These are phyloP conservation scores for Straminergon stramineum DNA, from an alignment of 225 moss, liverwort and hornwort species.

Conservation along the genomic window DNA sequence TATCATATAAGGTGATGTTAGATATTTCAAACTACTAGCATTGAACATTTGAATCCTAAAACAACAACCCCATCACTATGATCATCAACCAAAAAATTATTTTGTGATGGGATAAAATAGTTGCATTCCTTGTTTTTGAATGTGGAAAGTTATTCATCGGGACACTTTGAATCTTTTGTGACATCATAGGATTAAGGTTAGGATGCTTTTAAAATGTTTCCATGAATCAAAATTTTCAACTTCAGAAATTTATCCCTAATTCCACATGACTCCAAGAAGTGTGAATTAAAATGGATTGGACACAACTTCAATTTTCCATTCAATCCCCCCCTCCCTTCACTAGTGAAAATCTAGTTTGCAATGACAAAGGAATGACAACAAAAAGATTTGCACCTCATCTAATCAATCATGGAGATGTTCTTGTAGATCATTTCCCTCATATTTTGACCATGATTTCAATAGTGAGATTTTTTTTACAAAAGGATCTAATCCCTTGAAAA, in stretches of 20 bases:
- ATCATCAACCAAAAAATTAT: background rate
- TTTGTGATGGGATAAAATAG: background rate
- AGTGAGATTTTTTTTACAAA: background rate
- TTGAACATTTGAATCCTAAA: background rate
- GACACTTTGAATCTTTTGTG: background rate
- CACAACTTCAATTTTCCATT: background rate
- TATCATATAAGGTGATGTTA: background rate
- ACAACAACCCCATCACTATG: rapidly evolving
- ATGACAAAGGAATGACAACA: background rate
- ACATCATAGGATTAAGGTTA: rapidly evolving
- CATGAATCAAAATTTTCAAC: background rate
- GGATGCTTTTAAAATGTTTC: background rate
- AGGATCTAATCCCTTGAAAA: background rate
- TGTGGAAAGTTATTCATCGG: background rate
- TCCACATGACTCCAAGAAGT: background rate
- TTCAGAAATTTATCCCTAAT: too few relatives aligned
- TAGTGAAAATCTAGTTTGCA: background rate
- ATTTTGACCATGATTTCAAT: background rate
- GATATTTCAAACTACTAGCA: background rate
- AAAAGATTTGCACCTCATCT: too few relatives aligned
- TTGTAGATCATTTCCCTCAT: background rate
- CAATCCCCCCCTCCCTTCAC: rapidly evolving
- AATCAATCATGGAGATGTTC: background rate
- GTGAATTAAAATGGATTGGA: background rate
- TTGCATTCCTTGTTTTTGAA: background rate